Percentiles rank a stretch among this genome's conserved stretches.
phyloP scores from a whole-genome alignment of 129 eudicot species.

The Glebionis coronaria region DNA sequence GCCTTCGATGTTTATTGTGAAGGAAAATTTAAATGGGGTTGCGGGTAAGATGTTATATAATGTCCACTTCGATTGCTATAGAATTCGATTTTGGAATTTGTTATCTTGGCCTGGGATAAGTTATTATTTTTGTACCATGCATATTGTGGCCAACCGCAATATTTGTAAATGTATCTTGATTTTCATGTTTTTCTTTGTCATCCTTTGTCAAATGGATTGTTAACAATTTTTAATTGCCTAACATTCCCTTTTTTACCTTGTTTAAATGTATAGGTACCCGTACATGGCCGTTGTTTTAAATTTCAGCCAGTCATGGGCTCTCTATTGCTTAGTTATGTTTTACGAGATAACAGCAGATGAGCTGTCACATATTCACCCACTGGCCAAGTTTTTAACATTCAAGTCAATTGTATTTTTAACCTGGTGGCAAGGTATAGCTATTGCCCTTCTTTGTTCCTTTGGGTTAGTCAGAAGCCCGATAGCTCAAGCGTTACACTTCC shows the following conservation, averaged over 20 bases:
- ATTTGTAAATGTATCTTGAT: not conserved
- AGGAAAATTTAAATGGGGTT: slow-evolving; percentile 82
- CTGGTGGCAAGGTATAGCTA: slow-evolving; percentile 99
- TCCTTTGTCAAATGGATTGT: not conserved
- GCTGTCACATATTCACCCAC: slow-evolving; percentile 82
- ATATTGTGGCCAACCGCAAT: not conserved
- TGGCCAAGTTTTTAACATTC: slow-evolving; percentile 90
- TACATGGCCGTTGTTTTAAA: slow-evolving; percentile 91
- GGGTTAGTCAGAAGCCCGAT: slow-evolving; percentile 82
- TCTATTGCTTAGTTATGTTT: slow-evolving; percentile 89
- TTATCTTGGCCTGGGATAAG: no score
- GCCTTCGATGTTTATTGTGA: slow-evolving; percentile 85
- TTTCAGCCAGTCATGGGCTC: slow-evolving; percentile 99
- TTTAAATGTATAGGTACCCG: slow-evolving; percentile 67
- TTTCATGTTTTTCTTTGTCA: not conserved
- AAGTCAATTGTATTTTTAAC: slow-evolving; percentile 97
- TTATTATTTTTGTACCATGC: not conserved
- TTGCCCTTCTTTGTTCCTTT: slow-evolving; percentile 67
- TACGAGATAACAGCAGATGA: slow-evolving; percentile 82
- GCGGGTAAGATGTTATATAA: slow-evolving; percentile 63
- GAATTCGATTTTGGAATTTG: no score
- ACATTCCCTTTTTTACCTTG: not conserved
- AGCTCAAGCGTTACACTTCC: slow-evolving; percentile 80
- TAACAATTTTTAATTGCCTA: not conserved
- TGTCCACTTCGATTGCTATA: no score